phyloP scores from a whole-genome alignment of 108 stramenopile genomes.

The Chaetoceros tenuissimus region DNA sequence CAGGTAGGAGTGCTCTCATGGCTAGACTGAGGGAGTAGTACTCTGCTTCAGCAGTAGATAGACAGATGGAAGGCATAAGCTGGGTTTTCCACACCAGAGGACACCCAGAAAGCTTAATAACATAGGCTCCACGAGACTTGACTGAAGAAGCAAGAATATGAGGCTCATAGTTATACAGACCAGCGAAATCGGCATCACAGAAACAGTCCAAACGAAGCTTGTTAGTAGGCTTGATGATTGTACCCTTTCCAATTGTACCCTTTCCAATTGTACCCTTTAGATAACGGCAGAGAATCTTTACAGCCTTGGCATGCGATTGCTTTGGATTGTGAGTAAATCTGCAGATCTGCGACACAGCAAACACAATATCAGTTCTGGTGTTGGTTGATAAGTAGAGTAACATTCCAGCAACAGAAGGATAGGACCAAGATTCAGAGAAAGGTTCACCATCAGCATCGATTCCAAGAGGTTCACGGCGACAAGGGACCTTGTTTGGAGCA shows the following conservation, averaged over 20 bases:
- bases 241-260: no score
- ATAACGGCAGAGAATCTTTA: slow-evolving; percentile 23
- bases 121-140: slow-evolving; percentile 27
- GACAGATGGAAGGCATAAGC: slow-evolving; percentile 28
- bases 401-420: slow-evolving; percentile 36
- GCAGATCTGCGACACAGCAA: background rate
- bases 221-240: slow-evolving; percentile 8
- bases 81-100: slow-evolving; percentile 39
- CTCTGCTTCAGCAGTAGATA: slow-evolving; percentile 38
- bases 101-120: slow-evolving; percentile 18
- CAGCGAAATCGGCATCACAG: slow-evolving; percentile 35
- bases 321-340: slow-evolving; percentile 12
- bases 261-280: slow-evolving; percentile 9
- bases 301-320: slow-evolving; percentile 9
- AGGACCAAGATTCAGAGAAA: slow-evolving; percentile 23
- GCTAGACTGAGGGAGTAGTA: slow-evolving; percentile 10
- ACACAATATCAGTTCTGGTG: slow-evolving; percentile 26
- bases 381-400: slow-evolving; percentile 29
- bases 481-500: slow-evolving; percentile 20
- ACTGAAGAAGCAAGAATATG: slow-evolving; percentile 14
- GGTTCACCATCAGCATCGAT: slow-evolving; percentile 23
- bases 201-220: slow-evolving; percentile 16
- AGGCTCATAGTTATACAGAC: slow-evolving; percentile 12
- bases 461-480: slow-evolving; percentile 20
- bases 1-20: slow-evolving; percentile 7